Base-by-base conservation (phyloP, 371 early-diverging fungal genomes). In the Mucor piriformis region DNA sequence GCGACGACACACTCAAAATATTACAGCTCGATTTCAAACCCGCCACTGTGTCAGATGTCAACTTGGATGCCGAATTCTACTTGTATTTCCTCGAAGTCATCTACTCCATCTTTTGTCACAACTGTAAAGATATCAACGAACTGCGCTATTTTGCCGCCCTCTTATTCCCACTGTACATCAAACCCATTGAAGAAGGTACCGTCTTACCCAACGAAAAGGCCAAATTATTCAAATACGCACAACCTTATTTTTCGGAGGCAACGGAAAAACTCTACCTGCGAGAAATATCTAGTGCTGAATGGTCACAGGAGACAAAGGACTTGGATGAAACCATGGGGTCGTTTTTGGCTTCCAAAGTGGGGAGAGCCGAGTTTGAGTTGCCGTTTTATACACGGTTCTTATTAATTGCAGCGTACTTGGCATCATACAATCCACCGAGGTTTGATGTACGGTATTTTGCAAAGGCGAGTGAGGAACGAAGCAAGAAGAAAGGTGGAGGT, bases 361-460 rank as follows among this genome's bases (percentile, higher is more conserved):
- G 56, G 43, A 38, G 32, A 83, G 77, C 72, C 15, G 77, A 79
- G 8, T 74, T 85, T 18, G 89, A 91, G 42, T 56, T 91, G n/a
- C 92, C 92, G 0, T 87, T 86, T 63, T 91, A 85, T 57, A 86
- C 92, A 49, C 89, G 91, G 56, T 96, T 89, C 60, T 77, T 97
- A 20, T 71, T 97, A 11, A 85, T 97, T 18, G 91, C 97, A 0
- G 75, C 94, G 2, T 97, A 88, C 61, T 59, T 97, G 54, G 97
- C 97, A 4, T 93, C 94, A 0, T 96, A 95, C 70, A 97, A 97
- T 64, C 97, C 97, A 15, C 84, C 92, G 10, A 66, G 87, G 20
- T 77, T 91, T 40, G 98, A 97, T 72, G 77, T 87, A 16, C 84
- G 91, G 3, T 93, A 91, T 51, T 97, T 97, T 78, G 69, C 94